Base-by-base conservation (phyloP, 352 stramenopile genomes). In the Elongisporangium prolatum region DNA sequence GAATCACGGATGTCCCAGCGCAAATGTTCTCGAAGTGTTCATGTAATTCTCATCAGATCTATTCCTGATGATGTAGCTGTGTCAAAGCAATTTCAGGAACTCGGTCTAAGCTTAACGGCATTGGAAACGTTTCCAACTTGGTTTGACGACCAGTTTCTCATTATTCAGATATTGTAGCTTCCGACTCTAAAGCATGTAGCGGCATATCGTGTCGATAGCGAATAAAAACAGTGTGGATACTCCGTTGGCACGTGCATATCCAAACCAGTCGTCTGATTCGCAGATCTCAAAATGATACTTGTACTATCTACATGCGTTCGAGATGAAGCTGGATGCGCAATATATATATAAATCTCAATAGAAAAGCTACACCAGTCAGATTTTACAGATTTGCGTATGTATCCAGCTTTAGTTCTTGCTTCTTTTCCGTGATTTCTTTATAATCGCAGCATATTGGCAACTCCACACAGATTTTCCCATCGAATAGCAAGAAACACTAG, bases 401-500 rank as follows among this genome's bases (percentile, higher is more conserved):
- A 34, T 34, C 4, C 3, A 34, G 24, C 24, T 34, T 34, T 34
- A 34, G 24, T 8, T 34, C 3, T 34, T 34, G 4, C 3, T 34
- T 34, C 24, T 34, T 38, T 38, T 38, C 13, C 28, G 13, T 13
- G 28, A 38, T 38, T 9, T 2, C 28, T 38, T 38, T 1, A 38
- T 13, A 44, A 44, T 16, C 57, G 28, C 52, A 69, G 25, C 47
- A 73, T n/a, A 34, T 69, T 60, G n/a, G 69, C 59, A 9, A 58
- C 57, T 1, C 71, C 63, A 28, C 53, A 54, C 2, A 64, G 48
- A 5, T 59, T 65, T 59, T 88, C 77, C 77, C 77, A 88, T 13
- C 77, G 74, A 21, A 85, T 65, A 4, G 77, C 77, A 22, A 88
- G 62, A 47, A 85, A 88, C 20, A 85, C 70, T 49, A 88, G 74